Evolutionary conservation across 768 basidiomycete species (phyloP).

Genomic region (Sarcodon sp.): DNA sequence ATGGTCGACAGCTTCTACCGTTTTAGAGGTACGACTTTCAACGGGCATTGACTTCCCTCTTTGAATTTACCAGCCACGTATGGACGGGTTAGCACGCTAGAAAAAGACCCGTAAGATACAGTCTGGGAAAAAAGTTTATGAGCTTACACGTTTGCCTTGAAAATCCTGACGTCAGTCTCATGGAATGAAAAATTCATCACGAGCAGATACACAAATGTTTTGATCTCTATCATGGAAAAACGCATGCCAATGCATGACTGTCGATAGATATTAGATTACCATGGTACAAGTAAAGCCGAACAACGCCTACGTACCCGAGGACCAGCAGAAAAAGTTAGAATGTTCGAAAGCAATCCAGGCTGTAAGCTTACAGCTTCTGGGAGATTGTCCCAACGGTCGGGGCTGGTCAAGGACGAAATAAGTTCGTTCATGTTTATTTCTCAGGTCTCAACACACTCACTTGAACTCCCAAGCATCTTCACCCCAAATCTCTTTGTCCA

Average conservation of each 20-base stretch:
- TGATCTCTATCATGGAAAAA: constrained; percentile 78
- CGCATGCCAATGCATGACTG: constrained; percentile 78
- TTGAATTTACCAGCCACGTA: constrained; percentile 15
- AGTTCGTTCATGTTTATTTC: neutral
- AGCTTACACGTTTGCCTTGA: constrained; percentile 56
- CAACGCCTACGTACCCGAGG: constrained; percentile 45
- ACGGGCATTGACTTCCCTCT: constrained; percentile 17
- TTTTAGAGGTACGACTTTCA: constrained; percentile 1
- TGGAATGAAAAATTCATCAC: constrained; percentile 64
- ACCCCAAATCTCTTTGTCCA: constrained; percentile 73
- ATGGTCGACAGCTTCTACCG: neutral
- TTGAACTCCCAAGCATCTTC: constrained; percentile 71
- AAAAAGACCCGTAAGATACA: neutral
- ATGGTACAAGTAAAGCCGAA: neutral
- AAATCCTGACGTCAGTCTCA: constrained; percentile 62
- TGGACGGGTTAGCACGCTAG: constrained; percentile 13
- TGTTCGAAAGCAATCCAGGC: constrained; percentile 63
- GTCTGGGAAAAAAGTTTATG: neutral
- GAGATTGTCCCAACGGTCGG: constrained; percentile 71
- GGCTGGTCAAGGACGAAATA: constrained; percentile 26
- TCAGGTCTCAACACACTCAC: constrained; percentile 21
- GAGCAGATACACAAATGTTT: constrained; percentile 60
- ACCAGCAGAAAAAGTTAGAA: constrained; percentile 69
- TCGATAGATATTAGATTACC: constrained; percentile 1
- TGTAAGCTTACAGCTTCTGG: constrained; percentile 54